A percentile compares a stretch with the other conserved stretches of the same genome.
These are phyloP conservation scores for Pascua guehoae DNA, from an alignment of 1,284 basidiomycete species.

Conservation along the genomic window DNA sequence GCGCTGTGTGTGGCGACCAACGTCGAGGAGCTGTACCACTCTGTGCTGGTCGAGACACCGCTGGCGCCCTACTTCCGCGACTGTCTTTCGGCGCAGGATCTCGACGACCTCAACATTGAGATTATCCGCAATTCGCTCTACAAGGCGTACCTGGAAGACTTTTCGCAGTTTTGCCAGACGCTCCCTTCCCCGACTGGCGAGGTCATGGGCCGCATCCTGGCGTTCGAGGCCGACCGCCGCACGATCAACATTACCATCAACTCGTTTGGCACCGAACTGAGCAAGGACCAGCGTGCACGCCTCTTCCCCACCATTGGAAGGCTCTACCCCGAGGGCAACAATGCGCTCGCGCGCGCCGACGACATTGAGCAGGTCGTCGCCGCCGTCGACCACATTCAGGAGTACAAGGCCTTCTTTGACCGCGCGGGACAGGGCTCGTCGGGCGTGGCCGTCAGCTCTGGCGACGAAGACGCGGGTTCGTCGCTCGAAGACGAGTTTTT, in stretches of 20 bases:
- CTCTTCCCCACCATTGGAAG: conserved; percentile 92
- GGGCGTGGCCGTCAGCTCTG: conserved; percentile 13
- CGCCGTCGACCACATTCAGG: conserved; percentile 81
- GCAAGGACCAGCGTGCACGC: conserved; percentile 92
- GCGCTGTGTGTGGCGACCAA: conserved; percentile 98
- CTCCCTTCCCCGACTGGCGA: conserved; percentile 82
- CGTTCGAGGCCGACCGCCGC: conserved; percentile 95
- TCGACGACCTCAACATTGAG: conserved; percentile 99
- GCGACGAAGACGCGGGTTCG: conserved; percentile 42
- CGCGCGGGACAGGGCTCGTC: conserved; percentile 48
- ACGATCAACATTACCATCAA: conserved; percentile 99
- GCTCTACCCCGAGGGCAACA: conserved; percentile 94
- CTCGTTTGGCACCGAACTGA: conserved; percentile 91
- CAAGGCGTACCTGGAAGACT: conserved; percentile 98
- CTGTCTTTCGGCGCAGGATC: conserved; percentile 88
- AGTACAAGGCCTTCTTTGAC: conserved; percentile 89
- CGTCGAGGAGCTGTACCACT: conserved; percentile 97
- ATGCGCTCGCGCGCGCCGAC: conserved; percentile 86
- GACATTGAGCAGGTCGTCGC: conserved; percentile 90
- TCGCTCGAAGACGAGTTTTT: conserved; percentile 93
- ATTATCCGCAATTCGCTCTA: conserved; percentile 99
- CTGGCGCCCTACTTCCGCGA: conserved; percentile 96
- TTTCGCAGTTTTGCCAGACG: conserved; percentile 75
- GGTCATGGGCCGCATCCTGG: conserved; percentile 82
- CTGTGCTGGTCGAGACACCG: conserved; percentile 94